Evolutionary conservation across 306 rosid genomes (phyloP), one percentile per base, ranked within the genome.

Genomic region (Albizia julibrissin): DNA sequence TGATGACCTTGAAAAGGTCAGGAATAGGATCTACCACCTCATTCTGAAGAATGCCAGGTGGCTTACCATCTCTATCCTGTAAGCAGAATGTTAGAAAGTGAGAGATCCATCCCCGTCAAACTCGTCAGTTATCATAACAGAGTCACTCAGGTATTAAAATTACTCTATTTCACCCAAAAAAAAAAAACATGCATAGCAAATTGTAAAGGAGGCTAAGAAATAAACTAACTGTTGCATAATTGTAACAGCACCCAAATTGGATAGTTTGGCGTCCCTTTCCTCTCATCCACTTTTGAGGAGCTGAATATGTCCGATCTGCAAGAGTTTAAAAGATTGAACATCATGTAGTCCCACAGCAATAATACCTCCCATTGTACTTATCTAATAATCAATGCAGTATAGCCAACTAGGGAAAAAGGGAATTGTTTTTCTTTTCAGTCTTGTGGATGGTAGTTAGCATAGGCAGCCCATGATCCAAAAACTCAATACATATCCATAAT

Each of bases 211-310:
- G 50, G 75, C 75, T 27, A 67, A 65, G 75, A 65, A 74, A 58
- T 44, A 72, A 26, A 87, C 92, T 89, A 81, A 96, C 99, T 78
- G 77, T 50, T 71, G 95, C 97, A 87, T 96, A 96, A 78, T 96
- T 96, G 89, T 94, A 96, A 80, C 99, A 96, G 71, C 99, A 96
- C 49, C 99, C 99, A 62, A 92, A 96, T 86, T 96, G 98, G 73
- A 96, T 83, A 50, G 98, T 92, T 69, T 91, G 90, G 34, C 97
- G 99, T 46, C 99, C 98, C 92, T 96, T 96, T 49, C 99, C 99
- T 89, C 87, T 89, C 97, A 94, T 96, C 98, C 98, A 96, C 88
- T 94, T 94, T 64, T 80, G 88, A 29, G 99, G 99, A 77, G 98
- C 98, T 1, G 94, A 64, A 85, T 71, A 96, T 21, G 99, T 96